These are phyloP conservation scores for Penicillium psychrosexuale DNA, from an alignment of 2,329 filamentous ascomycete genomes.

Conservation along the genomic window DNA sequence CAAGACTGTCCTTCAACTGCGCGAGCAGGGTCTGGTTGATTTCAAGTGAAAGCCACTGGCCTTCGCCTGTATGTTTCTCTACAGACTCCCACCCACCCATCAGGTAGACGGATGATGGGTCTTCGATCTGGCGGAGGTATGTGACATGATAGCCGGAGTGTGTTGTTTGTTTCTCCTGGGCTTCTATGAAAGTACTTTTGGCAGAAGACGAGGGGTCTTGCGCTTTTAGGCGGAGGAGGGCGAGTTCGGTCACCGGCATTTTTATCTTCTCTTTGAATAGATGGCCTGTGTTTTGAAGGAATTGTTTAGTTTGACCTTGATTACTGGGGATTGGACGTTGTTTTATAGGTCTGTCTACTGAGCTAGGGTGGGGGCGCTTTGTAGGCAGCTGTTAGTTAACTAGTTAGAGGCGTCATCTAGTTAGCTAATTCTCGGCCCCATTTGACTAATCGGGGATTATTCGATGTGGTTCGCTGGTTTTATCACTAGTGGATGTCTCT, in stretches of 20 bases:
- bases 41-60: constrained; percentile 41
- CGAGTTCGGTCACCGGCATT: constrained; percentile 43
- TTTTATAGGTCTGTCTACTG: not conserved
- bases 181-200: constrained; percentile 31
- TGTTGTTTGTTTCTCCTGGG: constrained; percentile 37
- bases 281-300: too few relatives aligned
- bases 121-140: constrained; percentile 45
- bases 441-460: not conserved
- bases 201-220: constrained; percentile 23
- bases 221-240: constrained; percentile 39
- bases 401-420: not conserved
- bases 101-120: constrained; percentile 44
- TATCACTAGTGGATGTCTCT: not conserved
- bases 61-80: constrained; percentile 37
- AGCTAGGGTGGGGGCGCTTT: not conserved
- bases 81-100: constrained; percentile 48
- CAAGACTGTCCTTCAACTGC: constrained; percentile 36
- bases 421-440: not conserved
- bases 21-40: constrained; percentile 43
- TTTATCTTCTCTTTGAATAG: not conserved
- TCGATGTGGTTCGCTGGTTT: not conserved
- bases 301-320: accelerated
- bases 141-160: constrained; percentile 39
- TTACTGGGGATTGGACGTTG: too few relatives aligned
- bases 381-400: not conserved